Evolutionary conservation across 306 rosid species (phyloP).

Genomic region (Vigna hirtella): DNA sequence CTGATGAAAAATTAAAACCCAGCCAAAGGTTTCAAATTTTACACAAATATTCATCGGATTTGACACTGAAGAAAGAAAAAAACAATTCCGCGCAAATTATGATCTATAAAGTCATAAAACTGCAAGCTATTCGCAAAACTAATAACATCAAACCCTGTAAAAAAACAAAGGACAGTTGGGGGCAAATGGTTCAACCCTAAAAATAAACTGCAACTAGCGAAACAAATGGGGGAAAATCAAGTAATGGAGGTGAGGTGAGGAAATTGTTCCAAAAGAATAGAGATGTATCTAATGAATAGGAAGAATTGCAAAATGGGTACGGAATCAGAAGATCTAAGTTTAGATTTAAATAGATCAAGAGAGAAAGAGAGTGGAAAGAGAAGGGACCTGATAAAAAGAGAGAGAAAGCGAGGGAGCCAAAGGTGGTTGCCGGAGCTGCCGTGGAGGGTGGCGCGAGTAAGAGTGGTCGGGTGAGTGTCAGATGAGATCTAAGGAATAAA

Average conservation of each 20-base stretch:
- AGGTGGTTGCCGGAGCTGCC: too few relatives aligned
- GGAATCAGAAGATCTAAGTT: conserved; percentile 43
- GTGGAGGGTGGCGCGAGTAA: too few relatives aligned
- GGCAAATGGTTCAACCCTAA: too few relatives aligned
- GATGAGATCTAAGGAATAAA: too few relatives aligned
- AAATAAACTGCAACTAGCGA: not conserved
- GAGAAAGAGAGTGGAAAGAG: not conserved
- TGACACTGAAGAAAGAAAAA: not conserved
- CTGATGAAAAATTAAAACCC: not conserved
- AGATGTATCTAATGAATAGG: not conserved
- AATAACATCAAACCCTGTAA: not conserved
- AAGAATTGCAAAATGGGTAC: not conserved
- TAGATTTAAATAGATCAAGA: conserved; percentile 24
- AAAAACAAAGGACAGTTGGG: not conserved
- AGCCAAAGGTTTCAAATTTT: not conserved
- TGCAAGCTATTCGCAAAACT: not conserved
- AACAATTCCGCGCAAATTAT: not conserved
- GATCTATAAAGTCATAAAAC: not conserved
- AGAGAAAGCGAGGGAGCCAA: too few relatives aligned
- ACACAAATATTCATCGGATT: not conserved
- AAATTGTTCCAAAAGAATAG: not conserved
- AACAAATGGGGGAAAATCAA: not conserved
- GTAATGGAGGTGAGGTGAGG: not conserved
- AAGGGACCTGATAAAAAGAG: not conserved
- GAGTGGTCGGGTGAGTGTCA: too few relatives aligned